phyloP scores from a whole-genome alignment of 2,329 filamentous ascomycete species.

The Colletotrichum higginsianum region DNA sequence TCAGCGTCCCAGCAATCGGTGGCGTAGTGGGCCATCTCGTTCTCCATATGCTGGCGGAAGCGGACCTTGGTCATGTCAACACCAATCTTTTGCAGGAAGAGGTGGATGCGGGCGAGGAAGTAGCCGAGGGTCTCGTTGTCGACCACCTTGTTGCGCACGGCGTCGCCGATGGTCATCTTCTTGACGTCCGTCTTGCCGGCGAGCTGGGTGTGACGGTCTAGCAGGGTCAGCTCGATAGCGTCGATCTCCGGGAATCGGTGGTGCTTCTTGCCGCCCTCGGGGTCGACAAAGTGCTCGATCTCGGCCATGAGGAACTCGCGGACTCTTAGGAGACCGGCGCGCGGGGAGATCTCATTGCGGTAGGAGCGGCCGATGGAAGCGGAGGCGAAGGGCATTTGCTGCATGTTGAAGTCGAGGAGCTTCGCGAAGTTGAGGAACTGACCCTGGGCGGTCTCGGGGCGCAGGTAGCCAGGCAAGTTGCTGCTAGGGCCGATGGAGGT shows the following conservation, averaged over 20 bases:
- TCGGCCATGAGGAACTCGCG: slow-evolving; percentile 99
- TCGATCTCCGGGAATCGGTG: slow-evolving; percentile 88
- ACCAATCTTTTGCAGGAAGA: slow-evolving; percentile 91
- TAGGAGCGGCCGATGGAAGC: slow-evolving; percentile 98
- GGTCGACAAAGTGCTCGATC: slow-evolving; percentile 98
- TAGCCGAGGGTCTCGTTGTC: slow-evolving; percentile 99
- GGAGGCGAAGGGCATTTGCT: slow-evolving; percentile 96
- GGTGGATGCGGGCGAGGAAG: slow-evolving; percentile 93
- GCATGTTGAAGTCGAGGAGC: slow-evolving; percentile 95
- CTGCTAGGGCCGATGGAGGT: slow-evolving; percentile 94
- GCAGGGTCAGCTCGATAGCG: slow-evolving; percentile 84
- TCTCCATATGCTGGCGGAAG: slow-evolving; percentile 95
- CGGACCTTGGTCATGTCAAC: slow-evolving; percentile 90
- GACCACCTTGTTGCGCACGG: slow-evolving; percentile 85
- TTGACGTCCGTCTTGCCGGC: slow-evolving; percentile 84
- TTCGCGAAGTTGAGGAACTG: slow-evolving; percentile 98
- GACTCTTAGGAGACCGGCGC: slow-evolving; percentile 91
- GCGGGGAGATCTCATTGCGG: slow-evolving; percentile 97
- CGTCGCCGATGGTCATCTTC: slow-evolving; percentile 85
- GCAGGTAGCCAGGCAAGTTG: slow-evolving; percentile 86
- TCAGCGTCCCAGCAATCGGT: slow-evolving; percentile 99
- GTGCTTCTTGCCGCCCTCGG: slow-evolving; percentile 95
- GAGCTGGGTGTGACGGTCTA: slow-evolving; percentile 89
- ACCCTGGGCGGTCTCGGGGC: slow-evolving; percentile 96
- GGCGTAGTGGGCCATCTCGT: slow-evolving; percentile 89